Conservation (phyloP, 2,329 filamentous ascomycete species). For the Penicillium sp. region DNA sequence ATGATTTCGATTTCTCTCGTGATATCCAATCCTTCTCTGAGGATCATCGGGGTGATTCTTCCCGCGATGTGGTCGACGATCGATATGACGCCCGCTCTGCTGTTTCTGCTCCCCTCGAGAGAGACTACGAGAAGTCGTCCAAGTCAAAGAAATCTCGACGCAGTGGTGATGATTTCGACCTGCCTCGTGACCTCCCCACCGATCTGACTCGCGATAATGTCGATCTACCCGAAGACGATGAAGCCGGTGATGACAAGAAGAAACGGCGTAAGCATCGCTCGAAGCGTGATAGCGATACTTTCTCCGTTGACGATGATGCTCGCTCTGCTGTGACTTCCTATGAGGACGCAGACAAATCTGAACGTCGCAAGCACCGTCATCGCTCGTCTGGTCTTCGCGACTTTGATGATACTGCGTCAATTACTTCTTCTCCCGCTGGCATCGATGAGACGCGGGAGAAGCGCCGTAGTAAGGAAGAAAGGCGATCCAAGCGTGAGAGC, state of each 20-base stretch:
- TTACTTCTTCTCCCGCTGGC: neutral
- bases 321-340: constrained; percentile 22
- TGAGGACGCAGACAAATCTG: constrained; percentile 30
- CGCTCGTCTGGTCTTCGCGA: constrained; percentile 7
- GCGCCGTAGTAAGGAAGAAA: neutral
- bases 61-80: neutral
- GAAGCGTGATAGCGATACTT: constrained; percentile 28
- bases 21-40: constrained; percentile 4
- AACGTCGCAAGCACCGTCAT: constrained; percentile 19
- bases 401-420: neutral
- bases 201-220: neutral
- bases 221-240: constrained; percentile 10
- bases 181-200: constrained; percentile 18
- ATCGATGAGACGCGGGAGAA: constrained; percentile 5
- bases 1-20: constrained; percentile 27
- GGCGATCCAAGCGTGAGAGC: neutral
- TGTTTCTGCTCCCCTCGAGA: constrained; percentile 1
- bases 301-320: constrained; percentile 22
- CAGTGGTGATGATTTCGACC: constrained; percentile 27
- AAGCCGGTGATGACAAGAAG: constrained; percentile 27
- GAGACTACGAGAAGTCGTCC: neutral
- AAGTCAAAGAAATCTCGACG: constrained; percentile 2
- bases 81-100: neutral
- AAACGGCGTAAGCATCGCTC: constrained; percentile 32
- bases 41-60: neutral